These are phyloP conservation scores for Blastomyces silverae DNA, from an alignment of 2,329 filamentous ascomycete genomes.

Conservation along the genomic window DNA sequence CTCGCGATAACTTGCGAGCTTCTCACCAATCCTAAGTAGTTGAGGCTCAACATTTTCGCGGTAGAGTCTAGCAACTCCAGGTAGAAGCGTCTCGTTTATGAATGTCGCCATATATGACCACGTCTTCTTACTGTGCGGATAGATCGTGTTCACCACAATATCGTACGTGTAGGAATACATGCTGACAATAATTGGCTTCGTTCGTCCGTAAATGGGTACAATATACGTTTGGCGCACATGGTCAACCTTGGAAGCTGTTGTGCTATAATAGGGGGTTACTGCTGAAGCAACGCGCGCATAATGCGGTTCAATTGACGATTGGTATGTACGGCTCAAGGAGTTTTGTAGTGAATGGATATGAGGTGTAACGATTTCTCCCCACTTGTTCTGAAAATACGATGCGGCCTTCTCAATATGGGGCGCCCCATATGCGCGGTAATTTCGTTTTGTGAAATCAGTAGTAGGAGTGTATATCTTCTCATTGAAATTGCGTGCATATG, in stretches of 20 bases:
- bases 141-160: constrained; percentile 60
- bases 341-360: constrained; percentile 60
- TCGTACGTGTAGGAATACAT: constrained; percentile 60
- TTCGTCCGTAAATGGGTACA: constrained; percentile 66
- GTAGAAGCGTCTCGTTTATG: constrained; percentile 70
- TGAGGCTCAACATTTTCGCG: constrained; percentile 93
- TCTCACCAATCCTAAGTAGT: constrained; percentile 81
- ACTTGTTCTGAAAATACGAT: constrained; percentile 62
- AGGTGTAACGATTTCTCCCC: constrained; percentile 71
- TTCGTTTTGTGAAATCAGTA: constrained; percentile 54
- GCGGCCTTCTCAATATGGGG: constrained; percentile 64
- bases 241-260: constrained; percentile 55
- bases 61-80: constrained; percentile 71
- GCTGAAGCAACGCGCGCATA: constrained; percentile 55
- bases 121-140: constrained; percentile 65
- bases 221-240: constrained; percentile 67
- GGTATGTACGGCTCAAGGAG: constrained; percentile 59
- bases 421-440: constrained; percentile 63
- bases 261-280: constrained; percentile 65
- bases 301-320: constrained; percentile 64
- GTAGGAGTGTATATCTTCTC: constrained; percentile 61
- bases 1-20: constrained; percentile 60
- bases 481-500: constrained; percentile 59
- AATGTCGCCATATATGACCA: constrained; percentile 65
- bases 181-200: constrained; percentile 64